Percentiles rank a stretch among this genome's conserved stretches.
phyloP scores from a whole-genome alignment of 768 basidiomycete genomes.

The Leccinum pellstonianum region DNA sequence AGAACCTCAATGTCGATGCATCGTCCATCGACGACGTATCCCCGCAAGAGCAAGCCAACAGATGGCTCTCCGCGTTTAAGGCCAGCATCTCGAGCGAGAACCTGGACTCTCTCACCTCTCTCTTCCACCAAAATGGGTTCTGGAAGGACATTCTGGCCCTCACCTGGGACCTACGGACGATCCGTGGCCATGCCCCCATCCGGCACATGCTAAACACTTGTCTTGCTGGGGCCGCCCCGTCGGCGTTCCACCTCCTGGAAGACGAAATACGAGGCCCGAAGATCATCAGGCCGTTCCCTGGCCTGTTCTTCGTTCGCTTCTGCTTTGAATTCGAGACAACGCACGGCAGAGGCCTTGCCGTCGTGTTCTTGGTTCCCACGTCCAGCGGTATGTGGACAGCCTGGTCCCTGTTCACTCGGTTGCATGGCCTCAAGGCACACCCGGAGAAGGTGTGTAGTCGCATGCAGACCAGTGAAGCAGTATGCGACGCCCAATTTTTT shows the following conservation, averaged over 20 bases:
- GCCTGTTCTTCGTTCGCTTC: constrained; percentile 55
- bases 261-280: constrained; percentile 27
- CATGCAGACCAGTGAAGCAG: neutral
- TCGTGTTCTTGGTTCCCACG: constrained; percentile 49
- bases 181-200: constrained; percentile 40
- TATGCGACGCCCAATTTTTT: neutral
- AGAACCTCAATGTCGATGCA: constrained; percentile 10
- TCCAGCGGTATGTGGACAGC: constrained; percentile 51
- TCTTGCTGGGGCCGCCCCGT: constrained; percentile 23
- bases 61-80: constrained; percentile 24
- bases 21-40: constrained; percentile 10
- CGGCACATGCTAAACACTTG: constrained; percentile 37
- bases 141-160: constrained; percentile 55
- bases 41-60: constrained; percentile 5
- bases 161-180: constrained; percentile 55
- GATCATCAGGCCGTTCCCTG: constrained; percentile 44
- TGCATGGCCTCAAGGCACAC: constrained; percentile 54
- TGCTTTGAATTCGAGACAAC: constrained; percentile 55
- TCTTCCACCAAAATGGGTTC: constrained; percentile 31
- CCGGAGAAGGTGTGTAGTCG: constrained; percentile 41
- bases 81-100: constrained; percentile 5
- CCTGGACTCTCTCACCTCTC: neutral
- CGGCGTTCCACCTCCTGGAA: constrained; percentile 18
- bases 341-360: constrained; percentile 49
- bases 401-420: constrained; percentile 55